Evolutionary conservation across 2,329 filamentous ascomycete genomes (phyloP), one percentile per base, ranked within the genome.

Genomic region (Escovopsis sp.): DNA sequence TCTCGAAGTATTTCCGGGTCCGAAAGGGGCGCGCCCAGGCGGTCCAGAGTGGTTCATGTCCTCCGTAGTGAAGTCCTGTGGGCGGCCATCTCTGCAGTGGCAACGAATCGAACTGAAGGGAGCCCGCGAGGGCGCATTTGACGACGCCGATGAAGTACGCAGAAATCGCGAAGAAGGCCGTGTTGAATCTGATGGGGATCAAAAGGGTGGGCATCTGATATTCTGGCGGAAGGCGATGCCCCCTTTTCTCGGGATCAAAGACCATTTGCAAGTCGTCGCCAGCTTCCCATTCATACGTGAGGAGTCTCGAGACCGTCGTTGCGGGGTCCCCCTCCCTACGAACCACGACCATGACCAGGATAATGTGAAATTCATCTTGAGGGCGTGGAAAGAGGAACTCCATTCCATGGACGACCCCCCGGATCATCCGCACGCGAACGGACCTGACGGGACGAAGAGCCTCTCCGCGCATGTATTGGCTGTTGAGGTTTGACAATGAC

Each of bases 21-120:
- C 89, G 78, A 45, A 77, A 72, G 2, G 87, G 83, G 45, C 85
- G 75, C 26, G 85, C 77, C 88, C 89, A 98, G 23, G 82, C 77
- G 4, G 82, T 82, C 84, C 87, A 95, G 4, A 85, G 60, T 1
- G 82, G 82, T 34, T 47, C 55, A 33, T 54, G 61, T 32, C 47
- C 58, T 26, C 68, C 75, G 46, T 69, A 66, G 49, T 69, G 65
- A 32, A 70, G 65, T 32, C 57, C 49, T 0, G 69, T 73, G 8
- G 60, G 57, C 0, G 59, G 55, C 11, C 62, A 64, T 26, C 59
- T 50, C 30, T 61, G 55, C 2, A 70, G 59, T 33, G 64, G 55
- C 30, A 75, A 64, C 6, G 57, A 53, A 40, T 68, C 62, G 43
- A 72, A 74, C 26, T 57, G 59, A 3, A 71, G 70, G 3, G 66